Evolutionary conservation across 805 yeast species (phyloP), one percentile per base, ranked within the genome.

Genomic region (Ogataea parapolymorpha): DNA sequence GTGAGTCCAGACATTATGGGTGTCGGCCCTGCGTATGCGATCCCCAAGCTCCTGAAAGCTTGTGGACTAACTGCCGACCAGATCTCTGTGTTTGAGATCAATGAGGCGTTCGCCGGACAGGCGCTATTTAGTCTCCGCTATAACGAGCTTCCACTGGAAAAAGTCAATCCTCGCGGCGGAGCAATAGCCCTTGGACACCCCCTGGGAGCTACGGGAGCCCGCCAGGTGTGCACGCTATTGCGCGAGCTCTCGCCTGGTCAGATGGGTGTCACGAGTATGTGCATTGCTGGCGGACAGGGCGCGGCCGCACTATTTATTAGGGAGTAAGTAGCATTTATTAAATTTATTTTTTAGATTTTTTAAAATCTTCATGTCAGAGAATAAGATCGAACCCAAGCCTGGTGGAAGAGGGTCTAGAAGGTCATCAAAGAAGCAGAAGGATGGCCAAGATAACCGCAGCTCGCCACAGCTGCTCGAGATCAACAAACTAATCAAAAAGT

Each of bases 1-100:
- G 96, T 90, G 33, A 96, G 97, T 41, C 97, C 97, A 16, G 95
- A 88, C 67, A 79, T 90, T 46, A 91, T 91, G 99, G 99, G 98
- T 44, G 80, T 91, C 55, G 99, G 98, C 32, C 99, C 99, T 44
- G 97, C 95, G 20, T 79, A 76, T 55, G 99, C 98, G 45, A 90
- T 91, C 56, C 98, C 99, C 47, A 77, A 75, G 41, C 82, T 87
- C 14, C 75, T 91, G 51, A 39, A 48, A 8, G 54, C 70, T 39
- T 46, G 53, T 23, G 52, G 52, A 6, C 62, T 90, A 45, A 66
- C 72, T 6, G 71, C 76, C 22, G 73, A 75, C 35, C 95, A 89
- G 54, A 68, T 91, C 41, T 73, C 77, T 35, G 75, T 88, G 27
- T 90, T 75, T 62, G 98, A 91, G 71, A 80, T 91, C 59, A 90